Percentiles rank a stretch among this genome's conserved stretches.
phyloP scores from a whole-genome alignment of 2,329 filamentous ascomycete genomes.

The Graphiopsis chlorocephala region DNA sequence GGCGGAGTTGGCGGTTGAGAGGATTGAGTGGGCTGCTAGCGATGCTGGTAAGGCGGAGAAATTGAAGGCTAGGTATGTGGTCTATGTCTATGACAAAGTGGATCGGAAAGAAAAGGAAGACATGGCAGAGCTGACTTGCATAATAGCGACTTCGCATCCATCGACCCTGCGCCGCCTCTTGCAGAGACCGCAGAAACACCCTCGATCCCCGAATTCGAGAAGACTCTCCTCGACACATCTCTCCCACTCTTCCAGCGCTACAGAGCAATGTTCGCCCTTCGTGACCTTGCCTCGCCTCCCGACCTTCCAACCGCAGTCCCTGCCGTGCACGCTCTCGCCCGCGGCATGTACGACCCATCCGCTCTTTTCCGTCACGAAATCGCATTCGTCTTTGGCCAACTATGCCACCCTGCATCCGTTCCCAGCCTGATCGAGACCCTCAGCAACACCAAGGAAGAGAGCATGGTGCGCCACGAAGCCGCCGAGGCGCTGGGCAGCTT shows the following conservation, averaged over 20 bases:
- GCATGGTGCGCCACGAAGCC: constrained; percentile 97
- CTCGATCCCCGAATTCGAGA: constrained; percentile 71
- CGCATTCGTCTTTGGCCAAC: constrained; percentile 95
- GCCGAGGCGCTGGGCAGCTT: constrained; percentile 93
- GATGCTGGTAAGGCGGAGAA: constrained; percentile 70
- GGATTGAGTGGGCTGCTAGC: constrained; percentile 90
- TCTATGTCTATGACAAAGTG: neutral
- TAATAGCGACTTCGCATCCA: constrained; percentile 83
- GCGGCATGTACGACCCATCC: constrained; percentile 79
- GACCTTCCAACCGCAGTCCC: constrained; percentile 84
- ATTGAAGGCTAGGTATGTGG: constrained; percentile 70
- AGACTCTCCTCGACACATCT: constrained; percentile 72
- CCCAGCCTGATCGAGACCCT: constrained; percentile 78
- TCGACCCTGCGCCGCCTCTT: constrained; percentile 90
- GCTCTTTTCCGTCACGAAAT: constrained; percentile 97
- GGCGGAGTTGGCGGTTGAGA: constrained; percentile 91
- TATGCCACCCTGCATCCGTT: constrained; percentile 95
- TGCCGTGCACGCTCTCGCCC: constrained; percentile 82
- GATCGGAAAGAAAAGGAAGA: neutral
- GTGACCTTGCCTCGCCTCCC: constrained; percentile 90
- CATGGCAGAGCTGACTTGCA: neutral
- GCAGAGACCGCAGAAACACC: constrained; percentile 61
- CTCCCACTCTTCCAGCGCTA: constrained; percentile 88
- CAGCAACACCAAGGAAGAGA: constrained; percentile 75
- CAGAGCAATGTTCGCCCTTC: constrained; percentile 94